Base-by-base conservation (phyloP, 2,329 filamentous ascomycete species). In the Plectosphaerella cucumerina region DNA sequence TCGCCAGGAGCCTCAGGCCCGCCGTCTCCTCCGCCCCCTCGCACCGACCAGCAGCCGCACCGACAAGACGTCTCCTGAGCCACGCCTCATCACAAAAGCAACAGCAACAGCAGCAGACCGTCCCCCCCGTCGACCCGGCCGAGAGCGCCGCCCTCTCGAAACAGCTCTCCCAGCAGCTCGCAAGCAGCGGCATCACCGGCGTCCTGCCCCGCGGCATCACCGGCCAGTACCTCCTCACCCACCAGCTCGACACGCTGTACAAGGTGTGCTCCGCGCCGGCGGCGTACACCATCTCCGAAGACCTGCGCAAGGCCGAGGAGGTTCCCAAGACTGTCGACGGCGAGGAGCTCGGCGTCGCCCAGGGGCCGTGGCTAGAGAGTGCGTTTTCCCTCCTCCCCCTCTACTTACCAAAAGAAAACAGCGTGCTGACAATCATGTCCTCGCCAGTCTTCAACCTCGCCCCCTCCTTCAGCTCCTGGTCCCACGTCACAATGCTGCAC, bases 391-490 rank as follows among this genome's bases (percentile, higher is more conserved):
- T 22, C 43, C 39, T 34, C 5, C 2, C 21, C 21, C 42, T 12
- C 15, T n/a, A n/a, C n/a, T n/a, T n/a, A n/a, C 42, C 6, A 9
- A n/a, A 18, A 44, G 50, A 18, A 21, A 14, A 12, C 31, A 10
- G 18, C 17, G 49, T 6, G 10, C 48, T 52, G 33, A 56, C 47
- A 42, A 12, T 23, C 17, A 26, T n/a, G 17, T 17, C 5, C 49
- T n/a, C 41, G 14, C 26, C 61, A 96, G 90, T 86, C 48, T 82
- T 96, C 56, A 82, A 82, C 22, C 82, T 99, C 17, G 78, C 81
- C 31, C 89, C 91, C 1, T 97, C 91, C 0, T 99, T 99, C 70
- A 92, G 86, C 65, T 93, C 89, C 51, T 99, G 94, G 94, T 89
- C 91, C 18, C 92, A 97, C 70, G 86, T 97, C 43, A 94, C 92